phyloP scores from a whole-genome alignment of 495 filamentous ascomycete genomes.

The Hypoxylon lenormandii region DNA sequence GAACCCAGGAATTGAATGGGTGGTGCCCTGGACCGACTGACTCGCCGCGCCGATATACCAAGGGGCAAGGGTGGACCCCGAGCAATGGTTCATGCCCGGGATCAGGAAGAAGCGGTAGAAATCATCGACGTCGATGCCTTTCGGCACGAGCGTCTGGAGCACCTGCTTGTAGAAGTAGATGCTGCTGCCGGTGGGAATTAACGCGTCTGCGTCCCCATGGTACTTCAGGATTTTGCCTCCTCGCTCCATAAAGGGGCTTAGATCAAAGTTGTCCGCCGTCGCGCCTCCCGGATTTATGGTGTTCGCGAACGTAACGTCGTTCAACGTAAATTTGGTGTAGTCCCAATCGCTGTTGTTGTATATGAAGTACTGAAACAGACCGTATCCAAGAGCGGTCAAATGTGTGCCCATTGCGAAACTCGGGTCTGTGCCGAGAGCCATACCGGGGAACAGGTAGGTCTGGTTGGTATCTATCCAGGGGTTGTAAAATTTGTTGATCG shows the following conservation, averaged over 20 bases:
- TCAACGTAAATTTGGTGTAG: constrained; percentile 53
- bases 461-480: constrained; percentile 56
- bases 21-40: constrained; percentile 47
- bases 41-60: constrained; percentile 56
- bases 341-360: constrained; percentile 58
- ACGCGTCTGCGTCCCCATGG: constrained; percentile 65
- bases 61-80: constrained; percentile 49
- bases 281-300: constrained; percentile 53
- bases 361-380: constrained; percentile 57
- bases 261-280: constrained; percentile 61
- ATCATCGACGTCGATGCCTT: constrained; percentile 46
- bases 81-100: constrained; percentile 60
- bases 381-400: constrained; percentile 48
- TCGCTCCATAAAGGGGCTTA: constrained; percentile 57
- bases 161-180: constrained; percentile 58
- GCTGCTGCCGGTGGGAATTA: constrained; percentile 61
- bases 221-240: constrained; percentile 70
- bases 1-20: constrained; percentile 54
- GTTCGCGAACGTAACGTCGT: constrained; percentile 49
- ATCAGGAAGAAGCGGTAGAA: constrained; percentile 62
- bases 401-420: constrained; percentile 18
- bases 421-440: constrained; percentile 38
- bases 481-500: constrained; percentile 66
- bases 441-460: constrained; percentile 47
- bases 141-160: constrained; percentile 35